Base-by-base conservation (phyloP, 2,329 filamentous ascomycete species). In the Verticillium zaregamsianum region DNA sequence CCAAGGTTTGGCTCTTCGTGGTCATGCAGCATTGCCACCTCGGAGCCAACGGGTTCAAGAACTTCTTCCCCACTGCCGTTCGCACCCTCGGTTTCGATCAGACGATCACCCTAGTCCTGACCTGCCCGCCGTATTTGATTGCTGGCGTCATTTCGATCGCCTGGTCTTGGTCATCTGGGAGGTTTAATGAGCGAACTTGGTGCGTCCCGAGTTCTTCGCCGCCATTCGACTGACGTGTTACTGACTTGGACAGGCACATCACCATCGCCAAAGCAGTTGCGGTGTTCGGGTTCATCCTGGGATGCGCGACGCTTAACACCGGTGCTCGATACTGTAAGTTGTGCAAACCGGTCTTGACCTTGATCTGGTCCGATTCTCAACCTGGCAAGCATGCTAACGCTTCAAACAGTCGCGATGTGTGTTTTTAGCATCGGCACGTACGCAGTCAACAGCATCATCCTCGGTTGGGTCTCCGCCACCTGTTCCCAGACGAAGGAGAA, bases 21-120 rank as follows among this genome's bases (percentile, higher is more conserved):
- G 69, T 79, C 54, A 81, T 82, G 78, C 77, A 80, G 61, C 80
- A 81, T 61, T 76, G 78, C 65, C 79, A 82, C 67, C 68, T 65
- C 0, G 60, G 62, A 0, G 71, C 70, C 6, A 72, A 72, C 25
- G 69, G 70, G 0, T 73, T 73, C 66, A 73, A 72, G 55, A 73
- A 72, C 57, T 72, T 71, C 55, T 66, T 70, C 12, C 71, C 71
- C 0, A 71, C 66, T 0, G 63, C 65, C 0, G 60, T 65, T 1
- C 23, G 74, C 64, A 77, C 71, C 5, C 73, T 77, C 0, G 75
- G 74, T 0, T 80, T 78, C 67, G 70, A 67, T 45, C 70, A 67
- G 4, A 80, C 73, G 0, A 74, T 79, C 25, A 80, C 78, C 0
- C 71, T 81, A 1, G 76, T 77, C 1, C 72, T 81, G 5, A 80